Base-by-base conservation (phyloP, 257 asterid genomes). In the Asclepias syriaca region DNA sequence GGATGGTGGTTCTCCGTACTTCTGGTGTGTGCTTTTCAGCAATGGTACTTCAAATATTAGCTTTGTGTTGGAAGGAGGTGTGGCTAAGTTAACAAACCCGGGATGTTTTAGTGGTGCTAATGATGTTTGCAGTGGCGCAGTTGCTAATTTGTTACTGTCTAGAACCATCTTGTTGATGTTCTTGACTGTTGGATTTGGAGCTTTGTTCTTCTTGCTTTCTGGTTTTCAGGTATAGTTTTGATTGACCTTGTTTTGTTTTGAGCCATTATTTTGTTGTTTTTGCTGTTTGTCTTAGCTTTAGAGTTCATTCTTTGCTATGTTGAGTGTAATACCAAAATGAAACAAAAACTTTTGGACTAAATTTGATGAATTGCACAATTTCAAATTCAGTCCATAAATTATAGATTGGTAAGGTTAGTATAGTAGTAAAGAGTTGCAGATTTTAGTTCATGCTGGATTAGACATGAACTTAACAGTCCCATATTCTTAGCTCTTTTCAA, bases 21-120 rank as follows among this genome's bases (percentile, higher is more conserved):
- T 91, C 73, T 93, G 98, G 97, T 91, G 97, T 49, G 87, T 91
- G 69, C 81, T 91, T 77, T 93, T 93, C 68, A 91, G 98, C 65
- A 87, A 77, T 0, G 98, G 98, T 22, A 84, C 75, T 71, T 50
- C 90, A 15, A 88, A 90, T n/a, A 72, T 37, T 40, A 92, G 97
- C 74, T 92, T 92, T 39, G 81, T 68, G 24, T 69, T 84, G 51
- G 89, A 87, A 70, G 93, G 91, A 54, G 84, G 83, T 27, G 84
- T 72, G 34, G 84, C 89, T 5, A 92, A 88, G 88, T 68, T 86
- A 48, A 82, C 81, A 40, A 75, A 87, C 22, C 98, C 98, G 5
- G 98, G 98, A 14, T 92, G 98, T 84, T 92, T 88, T 66, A 92
- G 98, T 29, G 98, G 98, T 4, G 87, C 96, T 6, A 82, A 84